phyloP scores from a whole-genome alignment of 768 basidiomycete genomes.

The Trametopsis cervina region DNA sequence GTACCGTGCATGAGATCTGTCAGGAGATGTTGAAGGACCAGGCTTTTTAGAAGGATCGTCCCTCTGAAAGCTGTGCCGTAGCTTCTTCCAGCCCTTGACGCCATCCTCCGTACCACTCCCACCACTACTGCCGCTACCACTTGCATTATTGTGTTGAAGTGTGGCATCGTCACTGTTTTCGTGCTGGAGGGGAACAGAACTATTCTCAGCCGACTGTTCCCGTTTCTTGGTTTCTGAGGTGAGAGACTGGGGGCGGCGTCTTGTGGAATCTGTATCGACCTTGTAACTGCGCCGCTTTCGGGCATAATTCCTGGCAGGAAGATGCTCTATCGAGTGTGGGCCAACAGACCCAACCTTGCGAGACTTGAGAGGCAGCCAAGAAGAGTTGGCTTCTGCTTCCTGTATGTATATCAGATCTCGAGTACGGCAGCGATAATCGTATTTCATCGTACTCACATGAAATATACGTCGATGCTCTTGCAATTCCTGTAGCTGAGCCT shows the following conservation, averaged over 20 bases:
- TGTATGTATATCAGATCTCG: too few relatives aligned
- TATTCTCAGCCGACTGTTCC: too few relatives aligned
- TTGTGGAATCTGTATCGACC: constrained; percentile 2
- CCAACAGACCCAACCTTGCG: constrained; percentile 1
- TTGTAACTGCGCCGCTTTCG: constrained; percentile 8
- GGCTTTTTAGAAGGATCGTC: constrained; percentile 2
- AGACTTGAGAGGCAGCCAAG: constrained; percentile 4
- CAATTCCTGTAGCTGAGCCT: constrained; percentile 69
- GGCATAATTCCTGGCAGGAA: neutral
- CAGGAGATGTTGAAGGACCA: neutral
- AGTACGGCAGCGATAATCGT: too few relatives aligned
- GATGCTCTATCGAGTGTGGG: neutral
- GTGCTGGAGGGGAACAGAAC: neutral
- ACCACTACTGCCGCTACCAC: constrained; percentile 5
- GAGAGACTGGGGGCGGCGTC: neutral
- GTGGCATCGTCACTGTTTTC: neutral
- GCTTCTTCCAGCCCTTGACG: neutral
- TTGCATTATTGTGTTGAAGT: neutral
- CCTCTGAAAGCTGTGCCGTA: constrained; percentile 3
- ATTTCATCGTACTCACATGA: constrained; percentile 37
- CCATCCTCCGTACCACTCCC: constrained; percentile 8
- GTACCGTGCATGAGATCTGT: constrained; percentile 7
- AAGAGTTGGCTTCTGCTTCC: too few relatives aligned
- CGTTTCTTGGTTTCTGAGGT: too few relatives aligned
- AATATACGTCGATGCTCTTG: constrained; percentile 57